A percentile compares a stretch with the other conserved stretches of the same genome.
Evolutionary conservation across 306 rosid genomes (phyloP).

Genomic region (Acacia crassicarpa): DNA sequence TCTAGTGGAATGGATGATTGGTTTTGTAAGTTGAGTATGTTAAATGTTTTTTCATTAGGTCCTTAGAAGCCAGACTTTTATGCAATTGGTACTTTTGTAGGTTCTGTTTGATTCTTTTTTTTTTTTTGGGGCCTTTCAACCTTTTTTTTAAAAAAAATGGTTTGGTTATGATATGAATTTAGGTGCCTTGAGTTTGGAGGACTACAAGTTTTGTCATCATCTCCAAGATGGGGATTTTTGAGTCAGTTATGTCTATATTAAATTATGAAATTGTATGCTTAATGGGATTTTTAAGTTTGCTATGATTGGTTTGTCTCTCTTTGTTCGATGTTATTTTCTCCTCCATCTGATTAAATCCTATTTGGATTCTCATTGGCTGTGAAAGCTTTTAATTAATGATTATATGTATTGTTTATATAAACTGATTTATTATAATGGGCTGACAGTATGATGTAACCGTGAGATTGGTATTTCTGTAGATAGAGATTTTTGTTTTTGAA

Average conservation of each 20-base stretch:
- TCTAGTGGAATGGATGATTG: conserved; percentile 52
- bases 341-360: neutral
- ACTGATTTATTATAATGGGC: neutral
- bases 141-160: conserved; percentile 15
- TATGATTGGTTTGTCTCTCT: neutral
- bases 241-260: conserved; percentile 49
- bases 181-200: conserved; percentile 46
- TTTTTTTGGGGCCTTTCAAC: conserved; percentile 26
- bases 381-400: neutral
- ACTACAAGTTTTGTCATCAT: conserved; percentile 33
- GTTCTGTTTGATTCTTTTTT: conserved; percentile 42
- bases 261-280: conserved; percentile 27
- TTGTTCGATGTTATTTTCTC: neutral
- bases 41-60: conserved; percentile 35
- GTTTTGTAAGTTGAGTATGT: conserved; percentile 50
- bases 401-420: neutral
- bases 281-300: conserved; percentile 39
- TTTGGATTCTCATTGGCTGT: neutral
- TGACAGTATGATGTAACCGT: neutral
- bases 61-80: conserved; percentile 50
- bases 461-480: neutral
- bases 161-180: conserved; percentile 46
- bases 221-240: conserved; percentile 47
- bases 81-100: conserved; percentile 45
- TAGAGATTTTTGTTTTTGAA: no score